phyloP scores from a whole-genome alignment of 352 stramenopile genomes.

The Phytopythium oedochilum region DNA sequence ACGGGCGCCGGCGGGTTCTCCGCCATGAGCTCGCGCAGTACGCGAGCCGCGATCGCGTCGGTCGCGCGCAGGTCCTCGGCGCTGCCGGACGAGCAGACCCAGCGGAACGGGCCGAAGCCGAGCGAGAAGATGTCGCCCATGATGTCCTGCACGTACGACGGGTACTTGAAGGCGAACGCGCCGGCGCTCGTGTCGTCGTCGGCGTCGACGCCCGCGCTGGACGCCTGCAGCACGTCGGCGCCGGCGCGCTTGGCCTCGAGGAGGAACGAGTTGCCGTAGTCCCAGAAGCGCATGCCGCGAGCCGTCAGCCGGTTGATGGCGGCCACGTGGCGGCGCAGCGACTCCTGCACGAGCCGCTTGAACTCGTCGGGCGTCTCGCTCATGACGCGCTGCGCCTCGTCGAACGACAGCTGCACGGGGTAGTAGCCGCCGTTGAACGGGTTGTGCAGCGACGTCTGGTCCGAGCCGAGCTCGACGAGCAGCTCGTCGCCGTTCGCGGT shows the following conservation, averaged over 20 bases:
- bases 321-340: constrained; percentile 65
- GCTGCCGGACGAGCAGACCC: constrained; percentile 77
- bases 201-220: constrained; percentile 26
- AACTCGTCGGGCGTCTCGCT: constrained; percentile 64
- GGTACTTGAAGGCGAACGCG: constrained; percentile 81
- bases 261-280: constrained; percentile 90
- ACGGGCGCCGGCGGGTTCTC: constrained; percentile 45
- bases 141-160: constrained; percentile 89
- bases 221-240: constrained; percentile 56
- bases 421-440: constrained; percentile 90
- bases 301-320: constrained; percentile 78
- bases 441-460: constrained; percentile 90
- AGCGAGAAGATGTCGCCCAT: constrained; percentile 91
- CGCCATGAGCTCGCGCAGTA: constrained; percentile 62
- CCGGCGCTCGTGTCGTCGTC: constrained; percentile 57
- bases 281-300: constrained; percentile 86
- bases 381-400: constrained; percentile 84
- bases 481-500: constrained; percentile 36
- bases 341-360: constrained; percentile 75
- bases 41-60: constrained; percentile 64
- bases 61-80: constrained; percentile 69
- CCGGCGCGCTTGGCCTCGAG: constrained; percentile 76
- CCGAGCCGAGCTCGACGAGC: constrained; percentile 81
- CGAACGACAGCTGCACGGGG: constrained; percentile 76
- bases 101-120: constrained; percentile 87